Conservation (phyloP, 2,329 filamentous ascomycete species). For the Colletotrichum echinochloae region DNA sequence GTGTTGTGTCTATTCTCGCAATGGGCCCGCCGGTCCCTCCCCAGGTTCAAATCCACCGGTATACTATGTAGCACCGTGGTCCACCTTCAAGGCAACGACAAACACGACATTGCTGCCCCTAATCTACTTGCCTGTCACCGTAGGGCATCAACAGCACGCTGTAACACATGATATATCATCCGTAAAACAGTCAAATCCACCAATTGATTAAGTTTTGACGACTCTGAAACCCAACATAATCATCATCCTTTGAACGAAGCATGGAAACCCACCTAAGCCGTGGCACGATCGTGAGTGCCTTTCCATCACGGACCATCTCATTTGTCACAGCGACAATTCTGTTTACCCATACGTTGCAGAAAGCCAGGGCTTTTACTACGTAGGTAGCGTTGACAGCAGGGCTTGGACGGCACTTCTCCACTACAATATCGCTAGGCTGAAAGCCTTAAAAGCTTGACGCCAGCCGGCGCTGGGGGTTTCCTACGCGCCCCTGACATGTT, state of each 20-base stretch:
- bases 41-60: too few relatives aligned
- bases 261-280: background rate
- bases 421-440: conserved; percentile 31
- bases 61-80: background rate
- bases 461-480: background rate
- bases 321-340: too few relatives aligned
- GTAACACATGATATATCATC: background rate
- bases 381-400: too few relatives aligned
- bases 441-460: conserved; percentile 39
- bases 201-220: background rate
- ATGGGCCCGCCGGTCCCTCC: background rate
- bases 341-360: too few relatives aligned
- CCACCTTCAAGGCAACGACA: background rate
- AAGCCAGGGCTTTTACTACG: too few relatives aligned
- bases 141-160: background rate
- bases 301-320: background rate
- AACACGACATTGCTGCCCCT: background rate
- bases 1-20: too few relatives aligned
- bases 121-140: background rate
- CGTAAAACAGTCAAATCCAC: background rate
- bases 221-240: background rate
- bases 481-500: conserved; percentile 2
- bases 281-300: background rate
- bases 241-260: background rate
- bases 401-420: too few relatives aligned